phyloP scores from a whole-genome alignment of 2,329 filamentous ascomycete genomes.

The Nemania serpens region DNA sequence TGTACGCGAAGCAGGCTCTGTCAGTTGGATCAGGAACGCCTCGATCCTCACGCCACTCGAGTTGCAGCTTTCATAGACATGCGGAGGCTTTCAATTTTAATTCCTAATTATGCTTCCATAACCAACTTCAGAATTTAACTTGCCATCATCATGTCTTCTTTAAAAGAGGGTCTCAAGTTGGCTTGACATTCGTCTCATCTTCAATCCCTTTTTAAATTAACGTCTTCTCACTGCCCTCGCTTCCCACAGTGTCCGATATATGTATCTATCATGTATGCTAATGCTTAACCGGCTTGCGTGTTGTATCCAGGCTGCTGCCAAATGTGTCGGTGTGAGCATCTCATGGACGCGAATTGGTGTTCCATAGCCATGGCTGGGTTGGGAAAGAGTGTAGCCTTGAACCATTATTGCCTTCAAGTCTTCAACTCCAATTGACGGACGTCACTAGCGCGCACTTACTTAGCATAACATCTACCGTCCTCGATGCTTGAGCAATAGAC shows the following conservation, averaged over 20 bases:
- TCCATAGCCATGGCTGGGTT: too few species aligned
- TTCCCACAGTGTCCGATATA: slow-evolving; percentile 23
- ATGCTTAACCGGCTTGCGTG: too few species aligned
- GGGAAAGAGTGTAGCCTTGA: too few species aligned
- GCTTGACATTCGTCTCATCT: slow-evolving; percentile 40
- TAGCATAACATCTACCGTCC: too few species aligned
- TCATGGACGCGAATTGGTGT: too few species aligned
- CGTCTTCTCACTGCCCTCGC: slow-evolving; percentile 41
- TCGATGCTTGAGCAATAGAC: too few species aligned
- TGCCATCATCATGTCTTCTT: neutral
- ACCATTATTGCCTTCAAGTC: too few species aligned
- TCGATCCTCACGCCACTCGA: neutral
- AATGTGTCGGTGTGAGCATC: too few species aligned
- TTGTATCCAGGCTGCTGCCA: too few species aligned
- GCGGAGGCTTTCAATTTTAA: neutral
- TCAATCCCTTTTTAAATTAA: slow-evolving; percentile 40
- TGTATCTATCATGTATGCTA: too few species aligned
- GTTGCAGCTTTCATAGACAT: neutral
- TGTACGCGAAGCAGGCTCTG: neutral
- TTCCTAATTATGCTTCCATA: neutral
- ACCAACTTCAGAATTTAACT: neutral
- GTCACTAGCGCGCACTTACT: too few species aligned
- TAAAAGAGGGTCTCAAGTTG: slow-evolving; percentile 24
- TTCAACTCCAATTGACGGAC: too few species aligned
- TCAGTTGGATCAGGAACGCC: neutral